These are phyloP conservation scores for Myriangium duriaei DNA, from an alignment of 2,329 filamentous ascomycete species.

Conservation along the genomic window DNA sequence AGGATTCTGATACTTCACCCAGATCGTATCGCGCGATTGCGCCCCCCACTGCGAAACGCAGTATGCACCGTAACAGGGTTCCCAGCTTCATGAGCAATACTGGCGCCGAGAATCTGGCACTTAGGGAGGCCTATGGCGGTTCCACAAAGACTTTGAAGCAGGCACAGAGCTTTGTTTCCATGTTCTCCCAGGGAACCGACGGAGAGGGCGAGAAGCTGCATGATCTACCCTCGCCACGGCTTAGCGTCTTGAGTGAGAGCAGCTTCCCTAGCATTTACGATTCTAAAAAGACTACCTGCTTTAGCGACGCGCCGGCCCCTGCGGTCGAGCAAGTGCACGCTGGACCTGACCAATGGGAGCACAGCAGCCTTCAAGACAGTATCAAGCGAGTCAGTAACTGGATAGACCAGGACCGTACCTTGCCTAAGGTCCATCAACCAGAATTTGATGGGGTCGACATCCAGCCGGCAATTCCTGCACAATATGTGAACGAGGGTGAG, in stretches of 20 bases:
- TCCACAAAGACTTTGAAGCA: constrained; percentile 19
- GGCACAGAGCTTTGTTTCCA: constrained; percentile 24
- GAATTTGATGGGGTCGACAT: not conserved
- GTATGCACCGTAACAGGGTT: not conserved
- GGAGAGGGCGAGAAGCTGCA: constrained; percentile 18
- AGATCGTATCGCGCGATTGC: not conserved
- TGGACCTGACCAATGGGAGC: not conserved
- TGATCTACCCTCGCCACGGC: constrained; percentile 21
- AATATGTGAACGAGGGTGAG: not conserved
- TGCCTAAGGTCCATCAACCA: not conserved
- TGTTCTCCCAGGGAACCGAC: constrained; percentile 20
- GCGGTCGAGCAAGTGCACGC: not conserved
- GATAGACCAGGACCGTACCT: constrained; percentile 18
- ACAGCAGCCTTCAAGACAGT: constrained; percentile 19
- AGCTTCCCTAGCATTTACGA: constrained; percentile 27
- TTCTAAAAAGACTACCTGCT: constrained; percentile 15
- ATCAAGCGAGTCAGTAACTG: constrained; percentile 25
- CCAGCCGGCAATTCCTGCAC: not conserved
- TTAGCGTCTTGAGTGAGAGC: constrained; percentile 26
- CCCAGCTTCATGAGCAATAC: constrained; percentile 8
- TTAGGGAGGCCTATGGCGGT: constrained; percentile 24
- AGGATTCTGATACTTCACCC: not conserved
- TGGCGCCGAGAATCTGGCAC: constrained; percentile 22
- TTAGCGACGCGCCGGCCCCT: not conserved
- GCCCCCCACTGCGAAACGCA: not conserved